Evolutionary conservation across 169 alveolate species (phyloP), one percentile per base, ranked within the genome.

Genomic region (Eimeria sp.): DNA sequence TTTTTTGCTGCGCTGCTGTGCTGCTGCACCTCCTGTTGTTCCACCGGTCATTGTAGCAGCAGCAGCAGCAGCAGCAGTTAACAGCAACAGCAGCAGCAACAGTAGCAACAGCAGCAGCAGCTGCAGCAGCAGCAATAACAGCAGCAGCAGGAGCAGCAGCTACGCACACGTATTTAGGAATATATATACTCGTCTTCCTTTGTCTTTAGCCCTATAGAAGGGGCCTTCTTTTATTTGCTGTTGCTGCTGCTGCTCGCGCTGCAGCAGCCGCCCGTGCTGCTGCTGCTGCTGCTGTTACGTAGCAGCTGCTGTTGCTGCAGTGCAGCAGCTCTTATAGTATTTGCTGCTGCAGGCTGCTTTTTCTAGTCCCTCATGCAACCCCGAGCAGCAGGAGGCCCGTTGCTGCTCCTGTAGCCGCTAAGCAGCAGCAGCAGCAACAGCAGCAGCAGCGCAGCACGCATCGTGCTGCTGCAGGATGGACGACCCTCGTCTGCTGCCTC

Each of bases 251-350:
- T 9, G 63, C 22, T 54, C 22, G 22, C 18, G 63, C 63, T 54
- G 63, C 63, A 54, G 78, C 78, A n/a, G 78, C 27, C 10, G 40
- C 45, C 16, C 40, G 40, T 11, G 78, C 78, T 18, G 78, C 78
- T 67, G 78, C 78, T 67, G 76, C 27, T 65, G 76, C 76, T 25
- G 40, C 40, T 34, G 40, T 34, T 34, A 34, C 40, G 40, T 34
- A 34, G 40, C 40, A 34, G 76, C 76, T 65, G 78, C 78, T 67
- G 78, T 30, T n/a, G 78, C 78, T 67, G 78, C 78, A n/a, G 78
- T 30, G 40, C 78, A n/a, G 78, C 78, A 67, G 78, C 78, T n/a
- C 40, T 27, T 67, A 4, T 27, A 18, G 78, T 27, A 22, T 34
- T 34, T 34, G 78, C 30, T 67, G 78, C 30, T 67, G 78, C 30